Evolutionary conservation across 78 protist species (phyloP).

Genomic region (Dictyostelium brefeldianum): DNA sequence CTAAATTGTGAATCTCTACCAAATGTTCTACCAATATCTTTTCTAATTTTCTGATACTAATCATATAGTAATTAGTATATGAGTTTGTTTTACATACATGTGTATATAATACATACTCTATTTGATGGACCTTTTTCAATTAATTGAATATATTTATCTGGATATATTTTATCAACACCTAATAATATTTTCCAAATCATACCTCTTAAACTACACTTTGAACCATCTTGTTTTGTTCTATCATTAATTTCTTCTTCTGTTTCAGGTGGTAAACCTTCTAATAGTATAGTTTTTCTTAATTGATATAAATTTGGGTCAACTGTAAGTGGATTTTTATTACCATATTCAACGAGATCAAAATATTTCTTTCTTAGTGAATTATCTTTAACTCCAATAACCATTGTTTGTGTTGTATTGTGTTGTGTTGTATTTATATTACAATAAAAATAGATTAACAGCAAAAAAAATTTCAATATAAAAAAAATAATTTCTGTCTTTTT

Average conservation of each 20-base stretch:
- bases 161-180: slow-evolving; percentile 29
- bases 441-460: not conserved
- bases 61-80: not conserved
- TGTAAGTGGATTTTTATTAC: slow-evolving; percentile 51
- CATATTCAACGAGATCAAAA: slow-evolving; percentile 37
- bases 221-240: slow-evolving; percentile 9
- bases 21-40: slow-evolving; percentile 73
- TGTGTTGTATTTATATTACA: not conserved
- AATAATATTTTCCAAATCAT: slow-evolving; percentile 69
- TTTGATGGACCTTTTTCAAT: slow-evolving; percentile 52
- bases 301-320: slow-evolving; percentile 49
- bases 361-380: slow-evolving; percentile 33
- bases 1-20: slow-evolving; percentile 45
- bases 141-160: slow-evolving; percentile 42
- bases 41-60: slow-evolving; percentile 61
- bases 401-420: not conserved
- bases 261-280: slow-evolving; percentile 64
- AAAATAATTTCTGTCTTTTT: no score
- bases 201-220: slow-evolving; percentile 63
- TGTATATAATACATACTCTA: not conserved
- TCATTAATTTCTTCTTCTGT: slow-evolving; percentile 40
- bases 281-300: slow-evolving; percentile 52
- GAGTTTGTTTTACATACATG: not conserved
- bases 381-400: not conserved
- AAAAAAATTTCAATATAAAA: not conserved